Base-by-base conservation (phyloP, 169 alveolate genomes). In the Toxoplasma gondii region DNA sequence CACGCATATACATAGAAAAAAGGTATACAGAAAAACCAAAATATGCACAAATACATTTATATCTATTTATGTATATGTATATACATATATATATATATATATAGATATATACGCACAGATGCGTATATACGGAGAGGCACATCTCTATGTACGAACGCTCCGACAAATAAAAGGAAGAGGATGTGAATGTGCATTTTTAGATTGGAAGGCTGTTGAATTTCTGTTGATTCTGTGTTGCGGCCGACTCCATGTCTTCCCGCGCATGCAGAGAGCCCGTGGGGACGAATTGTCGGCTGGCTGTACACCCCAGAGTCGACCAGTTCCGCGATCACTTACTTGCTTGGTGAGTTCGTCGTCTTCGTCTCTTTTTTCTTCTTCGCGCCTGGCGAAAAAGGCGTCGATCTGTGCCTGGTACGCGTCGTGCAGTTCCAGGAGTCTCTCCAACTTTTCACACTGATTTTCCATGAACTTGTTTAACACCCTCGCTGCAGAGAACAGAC, bases 401-500 rank as follows among this genome's bases (percentile, higher is more conserved):
- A 90, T 17, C 27, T 49, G 93, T 7, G 92, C 90, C 0, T 93
- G 64, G 53, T 90, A 93, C 88, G 93, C 95, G 78, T 96, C 96
- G 83, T 97, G 98, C 64, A 97, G 92, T 94, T 97, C 98, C 70
- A 97, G 94, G 67, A 97, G 81, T 0, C 98, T 94, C 93, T 97
- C 98, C 81, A 97, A 38, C 87, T 97, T 97, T 94, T 97, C 98
- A 91, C 94, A 95, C 88, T 87, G 90, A 96, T 86, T 92, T 93
- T 97, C 98, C 93, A 88, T 93, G 94, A 97, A 97, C 93, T 97
- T 97, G 96, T 96, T 97, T 83, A 96, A 69, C 64, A 97, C 98
- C 22, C 98, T 94, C 19, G 97, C 97, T 94, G 91, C 45, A 58
- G 54, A 74, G 49, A n/a, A 74, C 43, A 74, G 12, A n/a, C 84